A percentile compares a stretch with the other conserved stretches of the same genome.
These are phyloP conservation scores for Lyophyllum shimeji DNA, from an alignment of 768 basidiomycete genomes.

Conservation along the genomic window DNA sequence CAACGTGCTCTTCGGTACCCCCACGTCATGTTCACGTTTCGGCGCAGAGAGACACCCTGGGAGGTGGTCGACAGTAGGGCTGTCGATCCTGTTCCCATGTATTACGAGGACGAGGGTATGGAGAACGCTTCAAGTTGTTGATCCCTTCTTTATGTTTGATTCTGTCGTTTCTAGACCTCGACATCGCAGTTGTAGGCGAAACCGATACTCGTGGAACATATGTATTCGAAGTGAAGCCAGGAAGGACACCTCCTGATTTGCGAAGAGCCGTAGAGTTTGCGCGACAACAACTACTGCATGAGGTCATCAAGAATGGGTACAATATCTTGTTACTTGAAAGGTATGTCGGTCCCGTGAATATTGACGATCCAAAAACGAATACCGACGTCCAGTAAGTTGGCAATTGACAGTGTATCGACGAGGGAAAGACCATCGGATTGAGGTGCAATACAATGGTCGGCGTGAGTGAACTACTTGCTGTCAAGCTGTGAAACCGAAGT, in stretches of 20 bases:
- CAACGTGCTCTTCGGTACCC: background rate
- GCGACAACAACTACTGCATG: conserved; percentile 59
- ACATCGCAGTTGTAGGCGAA: conserved; percentile 54
- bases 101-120: conserved; percentile 61
- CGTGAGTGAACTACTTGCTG: conserved; percentile 34
- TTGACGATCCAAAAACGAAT: background rate
- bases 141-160: background rate
- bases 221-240: conserved; percentile 55
- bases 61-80: conserved; percentile 71
- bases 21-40: conserved; percentile 42
- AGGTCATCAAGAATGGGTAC: conserved; percentile 52
- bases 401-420: conserved; percentile 61
- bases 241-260: conserved; percentile 45
- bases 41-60: conserved; percentile 66
- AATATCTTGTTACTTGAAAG: conserved; percentile 70
- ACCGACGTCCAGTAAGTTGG: conserved; percentile 48
- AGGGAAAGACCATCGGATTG: conserved; percentile 61
- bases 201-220: conserved; percentile 59
- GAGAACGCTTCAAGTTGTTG: conserved; percentile 1
- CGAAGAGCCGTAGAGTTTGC: conserved; percentile 60
- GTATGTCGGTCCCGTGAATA: conserved; percentile 30
- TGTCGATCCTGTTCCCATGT: conserved; percentile 65
- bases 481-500: no score
- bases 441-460: conserved; percentile 68
- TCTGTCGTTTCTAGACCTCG: conserved; percentile 44